Conservation (phyloP, 2,329 filamentous ascomycete species). For the Xylaria sp. region DNA sequence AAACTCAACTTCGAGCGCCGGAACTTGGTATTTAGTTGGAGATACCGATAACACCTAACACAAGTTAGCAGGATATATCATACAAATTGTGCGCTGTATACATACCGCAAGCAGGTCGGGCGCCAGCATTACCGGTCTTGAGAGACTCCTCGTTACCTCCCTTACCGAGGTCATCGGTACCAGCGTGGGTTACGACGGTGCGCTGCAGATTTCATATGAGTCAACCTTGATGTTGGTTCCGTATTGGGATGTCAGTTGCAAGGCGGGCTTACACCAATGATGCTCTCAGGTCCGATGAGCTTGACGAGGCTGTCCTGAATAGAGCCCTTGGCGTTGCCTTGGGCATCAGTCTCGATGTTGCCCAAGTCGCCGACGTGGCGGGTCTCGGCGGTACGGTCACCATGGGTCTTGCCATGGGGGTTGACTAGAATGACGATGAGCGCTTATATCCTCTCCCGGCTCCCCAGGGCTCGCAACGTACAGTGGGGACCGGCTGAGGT, state of each 20-base stretch:
- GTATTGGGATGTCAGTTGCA: background rate
- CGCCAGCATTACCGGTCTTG: conserved; percentile 96
- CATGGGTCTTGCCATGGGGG: conserved; percentile 90
- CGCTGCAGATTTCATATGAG: conserved; percentile 61
- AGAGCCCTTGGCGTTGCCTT: conserved; percentile 87
- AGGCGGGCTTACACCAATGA: conserved; percentile 79
- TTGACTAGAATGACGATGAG: conserved; percentile 71
- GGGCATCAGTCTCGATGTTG: conserved; percentile 93
- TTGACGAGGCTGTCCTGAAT: conserved; percentile 84
- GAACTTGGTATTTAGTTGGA: conserved; percentile 63
- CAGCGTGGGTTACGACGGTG: conserved; percentile 91
- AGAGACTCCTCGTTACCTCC: conserved; percentile 92
- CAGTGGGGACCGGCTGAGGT: conserved; percentile 97
- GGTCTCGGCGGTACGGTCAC: conserved; percentile 78
- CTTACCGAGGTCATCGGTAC: conserved; percentile 96
- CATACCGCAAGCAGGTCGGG: conserved; percentile 91
- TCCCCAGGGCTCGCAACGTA: conserved; percentile 53
- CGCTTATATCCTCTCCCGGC: background rate
- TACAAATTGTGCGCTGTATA: background rate
- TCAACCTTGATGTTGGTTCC: background rate
- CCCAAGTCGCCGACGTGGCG: conserved; percentile 98
- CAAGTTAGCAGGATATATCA: conserved; percentile 13
- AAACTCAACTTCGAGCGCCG: background rate
- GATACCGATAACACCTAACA: conserved; percentile 83
- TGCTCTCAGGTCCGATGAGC: conserved; percentile 93